Conservation (phyloP, 2,329 filamentous ascomycete genomes). For the Rhinocladiella mackenziei region DNA sequence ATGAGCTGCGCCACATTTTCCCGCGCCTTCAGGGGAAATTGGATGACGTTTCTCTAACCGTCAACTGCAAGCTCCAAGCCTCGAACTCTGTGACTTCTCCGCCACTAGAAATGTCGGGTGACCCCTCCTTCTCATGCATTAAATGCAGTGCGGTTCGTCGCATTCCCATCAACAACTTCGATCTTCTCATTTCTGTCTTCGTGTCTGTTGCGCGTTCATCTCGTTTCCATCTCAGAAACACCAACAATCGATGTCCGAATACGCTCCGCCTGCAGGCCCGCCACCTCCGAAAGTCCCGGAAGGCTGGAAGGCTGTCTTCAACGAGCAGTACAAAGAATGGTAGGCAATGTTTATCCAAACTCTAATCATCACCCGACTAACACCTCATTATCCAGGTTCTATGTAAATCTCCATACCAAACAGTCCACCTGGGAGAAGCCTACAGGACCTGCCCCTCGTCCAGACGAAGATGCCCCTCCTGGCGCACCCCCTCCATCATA, state of each 20-base stretch:
- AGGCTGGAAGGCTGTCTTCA: constrained; percentile 68
- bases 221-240: not conserved
- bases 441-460: constrained; percentile 60
- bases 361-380: not conserved
- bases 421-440: constrained; percentile 88
- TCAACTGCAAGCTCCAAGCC: too few species aligned
- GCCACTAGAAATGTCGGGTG: too few species aligned
- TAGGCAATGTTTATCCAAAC: constrained; percentile 33
- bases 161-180: not conserved
- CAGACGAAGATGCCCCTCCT: constrained; percentile 44
- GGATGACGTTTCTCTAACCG: too few species aligned
- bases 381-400: constrained; percentile 63
- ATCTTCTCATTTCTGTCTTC: not conserved
- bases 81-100: too few species aligned
- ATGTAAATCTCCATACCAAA: constrained; percentile 82
- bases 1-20: constrained; percentile 5
- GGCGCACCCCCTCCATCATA: constrained; percentile 67
- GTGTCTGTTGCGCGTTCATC: not conserved
- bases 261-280: constrained; percentile 45
- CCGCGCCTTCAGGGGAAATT: too few species aligned
- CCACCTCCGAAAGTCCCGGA: constrained; percentile 63
- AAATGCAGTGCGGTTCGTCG: too few species aligned
- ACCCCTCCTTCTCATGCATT: too few species aligned
- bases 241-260: constrained; percentile 28
- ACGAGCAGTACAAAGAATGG: constrained; percentile 86